A percentile compares a stretch with the other conserved stretches of the same genome.
Evolutionary conservation across 177 flowering plant species (phyloP).

Genomic region (Telopea speciosissima): DNA sequence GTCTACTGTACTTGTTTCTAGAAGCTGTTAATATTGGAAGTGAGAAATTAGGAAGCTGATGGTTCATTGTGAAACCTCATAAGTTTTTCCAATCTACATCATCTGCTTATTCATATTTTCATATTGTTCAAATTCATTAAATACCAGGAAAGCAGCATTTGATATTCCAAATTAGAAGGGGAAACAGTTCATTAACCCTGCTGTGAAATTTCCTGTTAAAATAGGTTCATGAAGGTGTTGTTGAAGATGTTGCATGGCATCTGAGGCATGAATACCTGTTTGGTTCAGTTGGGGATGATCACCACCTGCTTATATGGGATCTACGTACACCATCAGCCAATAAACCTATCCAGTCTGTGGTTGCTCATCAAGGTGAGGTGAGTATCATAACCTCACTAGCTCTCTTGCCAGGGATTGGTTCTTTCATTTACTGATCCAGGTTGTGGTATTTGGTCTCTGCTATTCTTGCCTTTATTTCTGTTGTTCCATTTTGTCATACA

Average conservation of each 20-base stretch:
- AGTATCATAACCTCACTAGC: slow-evolving; percentile 8
- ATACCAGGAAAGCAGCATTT: not conserved
- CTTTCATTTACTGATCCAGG: not conserved
- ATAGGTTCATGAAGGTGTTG: slow-evolving; percentile 97
- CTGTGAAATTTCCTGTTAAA: slow-evolving; percentile 7
- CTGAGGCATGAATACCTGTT: slow-evolving; percentile 84
- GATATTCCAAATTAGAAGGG: not conserved
- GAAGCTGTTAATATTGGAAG: not conserved
- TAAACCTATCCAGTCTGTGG: slow-evolving; percentile 78
- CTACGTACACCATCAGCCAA: slow-evolving; percentile 52
- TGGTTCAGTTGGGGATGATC: slow-evolving; percentile 99
- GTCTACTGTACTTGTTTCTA: not conserved
- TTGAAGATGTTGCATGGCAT: slow-evolving; percentile 99
- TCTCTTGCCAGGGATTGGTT: not conserved
- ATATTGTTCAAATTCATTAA: too few species aligned
- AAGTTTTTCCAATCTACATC: not conserved
- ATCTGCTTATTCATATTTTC: slow-evolving; percentile 1
- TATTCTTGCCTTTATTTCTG: too few species aligned
- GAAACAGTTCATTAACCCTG: not conserved
- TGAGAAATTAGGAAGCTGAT: not conserved
- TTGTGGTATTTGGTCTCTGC: too few species aligned
- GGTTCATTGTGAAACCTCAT: not conserved
- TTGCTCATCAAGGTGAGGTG: slow-evolving; percentile 97
- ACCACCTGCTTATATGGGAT: slow-evolving; percentile 85
- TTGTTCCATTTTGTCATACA: not conserved